Evolutionary conservation across 805 yeast genomes (phyloP), one percentile per base, ranked within the genome.

Genomic region (Myxozyma kluyveri): DNA sequence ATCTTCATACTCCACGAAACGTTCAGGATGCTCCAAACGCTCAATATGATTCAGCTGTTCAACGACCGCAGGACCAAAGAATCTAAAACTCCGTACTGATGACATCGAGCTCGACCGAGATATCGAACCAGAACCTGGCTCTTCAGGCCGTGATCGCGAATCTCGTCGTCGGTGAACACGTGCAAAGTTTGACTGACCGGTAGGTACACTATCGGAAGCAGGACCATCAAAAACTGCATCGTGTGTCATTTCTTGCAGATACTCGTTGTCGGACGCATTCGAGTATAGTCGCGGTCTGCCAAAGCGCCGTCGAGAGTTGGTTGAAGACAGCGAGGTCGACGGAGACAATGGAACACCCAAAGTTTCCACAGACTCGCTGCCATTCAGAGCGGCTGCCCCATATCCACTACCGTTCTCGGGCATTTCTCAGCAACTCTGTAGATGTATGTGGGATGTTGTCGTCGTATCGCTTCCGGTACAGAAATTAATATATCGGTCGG

Each of bases 31-130:
- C 17, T 46, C n/a, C 41, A 47, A 53, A 26, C 49, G 49, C 47
- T 67, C 73, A 32, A 67, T 57, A 31, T 70, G 74, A 18, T 67
- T 67, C 3, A 98, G 97, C 45, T 77, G 74, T 62, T 85, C 90
- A 42, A 91, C 83, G 60, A 88, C 93, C 50, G 86, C 88, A 3
- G 84, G 75, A 9, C 91, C 81, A 69, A 91, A 91, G 66, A 90
- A 91, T 55, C 81, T 78, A 71, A 93, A 91, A 49, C 82, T 74
- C 4, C 52, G 52, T 10, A 49, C 47, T 14, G 57, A 51, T 2
- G 55, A 56, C 38, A 33, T 33, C 17, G 60, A 56, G 23, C 42
- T 29, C 10, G 60, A 56, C 35, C 60, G 51, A 10, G 56, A 51
- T 42, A 52, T 49, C 14, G 52, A 42, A 18, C 41, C 38, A 32